Percentiles rank a stretch among this genome's conserved stretches.
Conservation (phyloP, 805 yeast species). For the Candida jianshihensis region DNA sequence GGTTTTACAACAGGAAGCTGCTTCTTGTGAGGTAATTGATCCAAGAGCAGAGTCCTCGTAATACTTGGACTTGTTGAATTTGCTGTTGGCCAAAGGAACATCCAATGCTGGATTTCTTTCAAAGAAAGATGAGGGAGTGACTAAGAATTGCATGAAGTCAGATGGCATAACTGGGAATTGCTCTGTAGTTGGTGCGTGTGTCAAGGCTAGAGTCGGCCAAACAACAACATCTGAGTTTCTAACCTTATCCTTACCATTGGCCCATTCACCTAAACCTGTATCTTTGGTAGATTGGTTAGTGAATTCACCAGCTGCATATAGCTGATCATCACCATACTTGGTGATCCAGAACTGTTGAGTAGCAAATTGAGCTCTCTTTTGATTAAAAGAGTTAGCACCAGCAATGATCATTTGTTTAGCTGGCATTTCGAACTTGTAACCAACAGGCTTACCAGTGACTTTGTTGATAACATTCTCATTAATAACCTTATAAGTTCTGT, state of each 20-base stretch:
- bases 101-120: slow-evolving; percentile 74
- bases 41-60: slow-evolving; percentile 12
- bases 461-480: slow-evolving; percentile 70
- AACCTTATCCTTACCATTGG: slow-evolving; percentile 56
- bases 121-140: slow-evolving; percentile 70
- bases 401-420: slow-evolving; percentile 74
- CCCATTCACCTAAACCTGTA: slow-evolving; percentile 68
- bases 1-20: slow-evolving; percentile 15
- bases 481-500: slow-evolving; percentile 67
- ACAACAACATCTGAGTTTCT: slow-evolving; percentile 72
- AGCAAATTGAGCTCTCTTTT: slow-evolving; percentile 66
- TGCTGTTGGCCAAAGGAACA: slow-evolving; percentile 63
- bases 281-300: slow-evolving; percentile 72
- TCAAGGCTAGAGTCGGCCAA: slow-evolving; percentile 78
- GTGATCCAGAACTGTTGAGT: slow-evolving; percentile 81
- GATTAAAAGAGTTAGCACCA: slow-evolving; percentile 53
- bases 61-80: slow-evolving; percentile 46
- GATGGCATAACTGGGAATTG: slow-evolving; percentile 91
- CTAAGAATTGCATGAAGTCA: slow-evolving; percentile 62
- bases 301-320: slow-evolving; percentile 80
- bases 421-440: slow-evolving; percentile 67
- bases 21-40: slow-evolving; percentile 6
- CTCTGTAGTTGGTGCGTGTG: slow-evolving; percentile 77
- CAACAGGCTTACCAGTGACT: slow-evolving; percentile 64
- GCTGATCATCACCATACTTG: slow-evolving; percentile 63